phyloP scores from a whole-genome alignment of 2,329 filamentous ascomycete species.

The Zymoseptoria pseudotritici region DNA sequence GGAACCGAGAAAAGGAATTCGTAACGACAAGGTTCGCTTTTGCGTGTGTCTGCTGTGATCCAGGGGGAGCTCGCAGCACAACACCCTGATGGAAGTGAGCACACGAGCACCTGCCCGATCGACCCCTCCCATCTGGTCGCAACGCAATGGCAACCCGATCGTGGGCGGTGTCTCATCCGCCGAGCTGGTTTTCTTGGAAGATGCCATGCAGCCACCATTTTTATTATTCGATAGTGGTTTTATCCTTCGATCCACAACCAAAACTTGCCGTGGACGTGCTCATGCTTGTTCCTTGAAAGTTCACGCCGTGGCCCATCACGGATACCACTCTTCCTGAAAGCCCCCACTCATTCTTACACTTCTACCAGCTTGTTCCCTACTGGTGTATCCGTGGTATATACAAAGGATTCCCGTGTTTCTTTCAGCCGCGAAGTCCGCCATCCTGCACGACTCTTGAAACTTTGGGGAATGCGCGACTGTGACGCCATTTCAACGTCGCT shows the following conservation, averaged over 20 bases:
- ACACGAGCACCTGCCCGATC: background rate
- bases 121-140: background rate
- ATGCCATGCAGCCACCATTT: background rate
- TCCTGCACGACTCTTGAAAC: background rate
- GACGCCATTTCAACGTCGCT: background rate
- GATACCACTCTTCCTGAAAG: background rate
- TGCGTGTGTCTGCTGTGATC: too few species aligned
- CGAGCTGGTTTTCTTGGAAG: background rate
- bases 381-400: background rate
- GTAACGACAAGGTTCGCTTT: background rate
- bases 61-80: background rate
- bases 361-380: background rate
- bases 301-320: background rate
- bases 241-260: background rate
- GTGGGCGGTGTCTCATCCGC: background rate
- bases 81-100: background rate
- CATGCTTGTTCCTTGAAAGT: background rate
- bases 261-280: background rate
- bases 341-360: background rate
- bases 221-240: background rate
- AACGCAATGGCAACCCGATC: background rate
- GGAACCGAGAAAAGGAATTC: background rate
- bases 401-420: background rate
- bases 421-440: background rate
- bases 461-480: background rate